These are phyloP conservation scores for Closterium sp. DNA, from an alignment of 139 green algal genomes.

Conservation along the genomic window DNA sequence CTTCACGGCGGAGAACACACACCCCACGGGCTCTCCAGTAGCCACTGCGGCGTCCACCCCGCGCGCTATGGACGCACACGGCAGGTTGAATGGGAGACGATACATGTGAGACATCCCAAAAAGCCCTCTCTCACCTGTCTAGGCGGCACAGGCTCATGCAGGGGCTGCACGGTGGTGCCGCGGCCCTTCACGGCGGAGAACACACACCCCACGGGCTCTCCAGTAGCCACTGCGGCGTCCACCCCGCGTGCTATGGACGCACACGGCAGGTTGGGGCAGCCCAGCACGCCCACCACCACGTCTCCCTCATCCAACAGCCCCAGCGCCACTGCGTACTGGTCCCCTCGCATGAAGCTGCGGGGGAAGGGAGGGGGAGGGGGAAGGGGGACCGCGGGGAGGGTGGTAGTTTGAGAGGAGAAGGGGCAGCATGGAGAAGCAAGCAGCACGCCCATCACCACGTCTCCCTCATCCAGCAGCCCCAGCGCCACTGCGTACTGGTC, in stretches of 20 bases:
- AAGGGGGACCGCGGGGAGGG: background rate
- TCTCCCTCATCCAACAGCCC: slow-evolving; percentile 79
- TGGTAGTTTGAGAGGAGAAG: background rate
- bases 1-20: slow-evolving; percentile 72
- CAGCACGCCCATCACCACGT: slow-evolving; percentile 83
- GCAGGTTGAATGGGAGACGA: no score
- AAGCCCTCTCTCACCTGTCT: background rate
- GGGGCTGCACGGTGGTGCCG: slow-evolving; percentile 62
- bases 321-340: slow-evolving; percentile 94
- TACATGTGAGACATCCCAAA: background rate
- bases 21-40: slow-evolving; percentile 55
- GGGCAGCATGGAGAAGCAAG: slow-evolving; percentile 95
- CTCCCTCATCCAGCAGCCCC: slow-evolving; percentile 76
- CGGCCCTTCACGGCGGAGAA: slow-evolving; percentile 69
- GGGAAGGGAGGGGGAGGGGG: background rate
- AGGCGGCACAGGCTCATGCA: slow-evolving; percentile 51
- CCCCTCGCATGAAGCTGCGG: slow-evolving; percentile 84
- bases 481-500: slow-evolving; percentile 94
- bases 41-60: no score
- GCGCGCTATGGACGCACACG: no score
- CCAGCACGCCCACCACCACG: slow-evolving; percentile 83
- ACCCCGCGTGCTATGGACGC: slow-evolving; percentile 62
- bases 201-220: slow-evolving; percentile 63
- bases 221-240: slow-evolving; percentile 43
- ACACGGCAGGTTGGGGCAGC: slow-evolving; percentile 91